Conservation (phyloP, 495 filamentous ascomycete species). For the Bombardia bombarda region DNA sequence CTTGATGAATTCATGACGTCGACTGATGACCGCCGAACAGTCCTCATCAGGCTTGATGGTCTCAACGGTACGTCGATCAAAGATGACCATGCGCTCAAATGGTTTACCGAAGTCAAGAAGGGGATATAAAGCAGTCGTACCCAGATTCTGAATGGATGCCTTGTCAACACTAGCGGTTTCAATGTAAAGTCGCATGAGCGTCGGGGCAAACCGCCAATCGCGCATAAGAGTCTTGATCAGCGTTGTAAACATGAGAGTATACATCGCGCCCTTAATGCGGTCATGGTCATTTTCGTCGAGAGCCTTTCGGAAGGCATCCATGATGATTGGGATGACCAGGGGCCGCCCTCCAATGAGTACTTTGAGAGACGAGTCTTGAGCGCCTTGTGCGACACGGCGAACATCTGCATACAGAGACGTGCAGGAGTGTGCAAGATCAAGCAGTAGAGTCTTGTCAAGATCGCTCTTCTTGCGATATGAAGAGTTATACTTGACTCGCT, state of each 20-base stretch:
- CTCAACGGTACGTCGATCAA: conserved; percentile 65
- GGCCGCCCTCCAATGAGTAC: conserved; percentile 76
- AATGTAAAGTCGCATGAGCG: conserved; percentile 80
- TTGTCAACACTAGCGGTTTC: conserved; percentile 85
- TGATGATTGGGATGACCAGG: conserved; percentile 78
- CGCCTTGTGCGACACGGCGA: conserved; percentile 82
- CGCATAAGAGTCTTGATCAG: conserved; percentile 78
- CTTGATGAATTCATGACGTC: conserved; percentile 61
- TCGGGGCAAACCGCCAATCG: conserved; percentile 89
- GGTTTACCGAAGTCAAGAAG: conserved; percentile 87
- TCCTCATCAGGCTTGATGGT: conserved; percentile 66
- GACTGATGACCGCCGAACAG: conserved; percentile 52
- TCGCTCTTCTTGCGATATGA: conserved; percentile 75
- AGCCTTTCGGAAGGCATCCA: conserved; percentile 72
- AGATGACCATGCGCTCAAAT: conserved; percentile 75
- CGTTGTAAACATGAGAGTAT: conserved; percentile 79
- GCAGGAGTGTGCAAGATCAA: conserved; percentile 84
- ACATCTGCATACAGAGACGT: conserved; percentile 96
- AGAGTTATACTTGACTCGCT: conserved; percentile 87
- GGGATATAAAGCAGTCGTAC: conserved; percentile 68
- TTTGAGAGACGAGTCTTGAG: conserved; percentile 91
- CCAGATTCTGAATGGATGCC: conserved; percentile 85
- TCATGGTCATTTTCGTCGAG: conserved; percentile 75
- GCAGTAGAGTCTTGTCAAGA: conserved; percentile 71
- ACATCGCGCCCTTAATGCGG: conserved; percentile 89